Percentiles rank a stretch among this genome's conserved stretches.
Conservation (phyloP, 2,329 filamentous ascomycete genomes). For the Taxawa tesnikishii region DNA sequence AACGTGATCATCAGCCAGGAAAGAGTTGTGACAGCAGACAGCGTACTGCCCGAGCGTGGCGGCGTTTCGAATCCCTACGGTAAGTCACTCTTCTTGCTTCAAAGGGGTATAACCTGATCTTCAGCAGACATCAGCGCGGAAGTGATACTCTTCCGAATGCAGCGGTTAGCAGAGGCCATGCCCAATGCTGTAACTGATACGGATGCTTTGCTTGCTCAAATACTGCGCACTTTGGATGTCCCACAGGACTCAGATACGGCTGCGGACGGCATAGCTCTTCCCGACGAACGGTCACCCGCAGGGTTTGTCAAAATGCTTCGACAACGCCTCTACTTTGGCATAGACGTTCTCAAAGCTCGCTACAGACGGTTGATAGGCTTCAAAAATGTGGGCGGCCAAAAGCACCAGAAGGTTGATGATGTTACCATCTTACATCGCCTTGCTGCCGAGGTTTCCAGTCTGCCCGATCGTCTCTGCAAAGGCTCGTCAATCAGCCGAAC, state of each 20-base stretch:
- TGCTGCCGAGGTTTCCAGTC: slow-evolving; percentile 10
- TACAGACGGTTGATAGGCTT: slow-evolving; percentile 4
- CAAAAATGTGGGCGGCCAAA: slow-evolving; percentile 1
- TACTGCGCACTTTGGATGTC: no score
- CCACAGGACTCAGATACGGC: no score
- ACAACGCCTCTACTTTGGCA: background rate
- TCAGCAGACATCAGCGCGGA: slow-evolving; percentile 17
- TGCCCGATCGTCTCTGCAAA: slow-evolving; percentile 12
- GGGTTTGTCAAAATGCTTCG: no score
- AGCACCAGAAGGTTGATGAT: slow-evolving; percentile 5
- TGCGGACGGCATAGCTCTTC: no score
- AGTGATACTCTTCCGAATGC: slow-evolving; percentile 18
- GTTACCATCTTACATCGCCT: slow-evolving; percentile 6
- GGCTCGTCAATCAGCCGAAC: slow-evolving; percentile 8
- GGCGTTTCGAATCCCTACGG: slow-evolving; percentile 7
- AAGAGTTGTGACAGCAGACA: slow-evolving; percentile 1
- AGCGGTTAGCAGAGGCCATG: background rate
- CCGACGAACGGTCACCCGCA: no score
- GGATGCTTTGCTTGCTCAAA: no score
- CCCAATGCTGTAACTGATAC: background rate
- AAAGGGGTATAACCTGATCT: slow-evolving; percentile 1
- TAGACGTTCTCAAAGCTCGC: slow-evolving; percentile 1
- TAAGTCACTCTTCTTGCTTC: background rate
- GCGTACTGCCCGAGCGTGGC: slow-evolving; percentile 1
- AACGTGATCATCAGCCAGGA: slow-evolving; percentile 10